Evolutionary conservation across 176 grass and related monocot species (phyloP).

Genomic region (Raddia distichophylla): DNA sequence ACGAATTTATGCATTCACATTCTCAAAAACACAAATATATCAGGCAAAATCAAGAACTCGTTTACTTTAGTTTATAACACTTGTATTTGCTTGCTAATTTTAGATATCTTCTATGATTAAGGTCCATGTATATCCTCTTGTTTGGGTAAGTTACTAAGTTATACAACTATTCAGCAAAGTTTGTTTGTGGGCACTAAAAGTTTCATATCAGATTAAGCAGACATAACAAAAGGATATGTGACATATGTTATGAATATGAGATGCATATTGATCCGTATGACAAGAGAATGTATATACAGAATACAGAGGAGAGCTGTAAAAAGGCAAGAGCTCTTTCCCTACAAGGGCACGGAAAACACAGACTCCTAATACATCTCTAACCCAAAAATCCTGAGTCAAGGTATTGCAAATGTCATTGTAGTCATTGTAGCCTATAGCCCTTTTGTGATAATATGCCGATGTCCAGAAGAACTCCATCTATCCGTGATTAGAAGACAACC

Average conservation of each 20-base stretch:
- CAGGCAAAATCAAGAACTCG: background rate
- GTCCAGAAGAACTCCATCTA: too few relatives aligned
- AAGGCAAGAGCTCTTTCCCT: too few relatives aligned
- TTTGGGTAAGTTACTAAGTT: background rate
- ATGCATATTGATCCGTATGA: too few relatives aligned
- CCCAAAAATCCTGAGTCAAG: too few relatives aligned
- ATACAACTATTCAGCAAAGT: background rate
- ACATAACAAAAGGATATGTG: background rate
- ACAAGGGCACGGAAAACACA: too few relatives aligned
- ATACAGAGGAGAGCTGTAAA: too few relatives aligned
- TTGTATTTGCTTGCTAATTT: background rate
- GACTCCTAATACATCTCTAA: too few relatives aligned
- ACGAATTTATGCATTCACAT: constrained; percentile 6
- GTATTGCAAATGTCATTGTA: too few relatives aligned
- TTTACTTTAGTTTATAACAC: background rate
- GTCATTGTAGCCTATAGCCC: too few relatives aligned
- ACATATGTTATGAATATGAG: background rate
- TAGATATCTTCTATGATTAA: background rate
- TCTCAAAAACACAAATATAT: constrained; percentile 4
- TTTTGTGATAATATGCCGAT: too few relatives aligned
- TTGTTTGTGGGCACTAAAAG: background rate
- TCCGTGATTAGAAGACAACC: too few relatives aligned
- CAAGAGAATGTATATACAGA: too few relatives aligned
- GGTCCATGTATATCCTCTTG: background rate
- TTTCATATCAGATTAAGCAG: constrained; percentile 7